These are phyloP conservation scores for Solanum chiquidenum DNA, from an alignment of 257 asterid genomes.

Conservation along the genomic window DNA sequence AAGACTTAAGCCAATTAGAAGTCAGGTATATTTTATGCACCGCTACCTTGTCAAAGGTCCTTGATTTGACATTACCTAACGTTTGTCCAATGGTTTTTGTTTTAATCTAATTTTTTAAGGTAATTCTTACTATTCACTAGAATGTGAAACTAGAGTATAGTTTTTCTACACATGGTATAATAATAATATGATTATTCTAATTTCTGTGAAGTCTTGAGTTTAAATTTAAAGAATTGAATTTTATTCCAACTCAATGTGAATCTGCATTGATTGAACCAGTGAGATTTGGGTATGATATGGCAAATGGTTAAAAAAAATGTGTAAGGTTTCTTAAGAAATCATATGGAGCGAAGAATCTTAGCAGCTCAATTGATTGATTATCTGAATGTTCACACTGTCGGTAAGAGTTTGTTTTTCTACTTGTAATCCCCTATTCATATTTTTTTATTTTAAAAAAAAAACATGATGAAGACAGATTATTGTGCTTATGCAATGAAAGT, in stretches of 20 bases:
- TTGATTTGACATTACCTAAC: neutral
- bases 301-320: neutral
- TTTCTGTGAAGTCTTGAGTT: neutral
- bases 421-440: neutral
- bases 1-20: no score
- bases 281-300: neutral
- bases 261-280: neutral
- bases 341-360: rapidly evolving
- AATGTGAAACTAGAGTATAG: neutral
- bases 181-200: neutral
- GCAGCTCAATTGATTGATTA: rapidly evolving
- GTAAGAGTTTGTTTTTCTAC: neutral
- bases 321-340: neutral
- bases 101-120: neutral
- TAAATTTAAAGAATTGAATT: no score
- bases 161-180: neutral
- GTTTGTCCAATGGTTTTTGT: neutral
- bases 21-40: neutral
- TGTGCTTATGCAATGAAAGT: neutral
- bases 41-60: neutral
- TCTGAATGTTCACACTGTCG: rapidly evolving
- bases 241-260: neutral
- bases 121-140: neutral
- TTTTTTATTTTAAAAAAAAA: no score
- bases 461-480: neutral